These are phyloP conservation scores for Psilocybe tampanensis DNA, from an alignment of 768 basidiomycete genomes.

Conservation along the genomic window DNA sequence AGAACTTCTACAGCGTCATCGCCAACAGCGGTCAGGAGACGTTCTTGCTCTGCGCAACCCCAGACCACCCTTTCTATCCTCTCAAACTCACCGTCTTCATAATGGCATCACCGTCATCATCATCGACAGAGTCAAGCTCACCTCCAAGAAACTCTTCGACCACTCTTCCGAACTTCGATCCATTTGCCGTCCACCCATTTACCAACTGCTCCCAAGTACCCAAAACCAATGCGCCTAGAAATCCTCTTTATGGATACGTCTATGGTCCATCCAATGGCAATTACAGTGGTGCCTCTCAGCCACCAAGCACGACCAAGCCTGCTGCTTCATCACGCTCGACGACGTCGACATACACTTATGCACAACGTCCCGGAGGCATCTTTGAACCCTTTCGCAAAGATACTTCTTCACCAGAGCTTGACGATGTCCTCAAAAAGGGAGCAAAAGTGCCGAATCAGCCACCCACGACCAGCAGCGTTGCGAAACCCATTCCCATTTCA, in stretches of 20 bases:
- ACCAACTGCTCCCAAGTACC: conserved; percentile 28
- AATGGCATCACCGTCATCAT: conserved; percentile 19
- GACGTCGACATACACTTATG: conserved; percentile 5
- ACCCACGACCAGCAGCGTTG: neutral
- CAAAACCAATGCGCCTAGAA: conserved; percentile 4
- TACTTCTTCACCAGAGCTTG: conserved; percentile 21
- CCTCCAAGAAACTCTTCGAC: conserved; percentile 12
- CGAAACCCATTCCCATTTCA: conserved; percentile 7
- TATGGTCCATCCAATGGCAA: conserved; percentile 11
- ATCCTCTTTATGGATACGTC: conserved; percentile 13
- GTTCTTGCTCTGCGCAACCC: neutral
- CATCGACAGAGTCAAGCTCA: conserved; percentile 23
- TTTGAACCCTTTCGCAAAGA: conserved; percentile 20
- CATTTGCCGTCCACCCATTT: conserved; percentile 32
- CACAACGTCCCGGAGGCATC: conserved; percentile 8
- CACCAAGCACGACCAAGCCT: neutral
- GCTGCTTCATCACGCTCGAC: conserved; percentile 7
- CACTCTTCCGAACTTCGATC: conserved; percentile 28
- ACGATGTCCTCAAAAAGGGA: conserved; percentile 14
- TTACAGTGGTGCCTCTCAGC: conserved; percentile 4
- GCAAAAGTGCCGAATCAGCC: neutral
- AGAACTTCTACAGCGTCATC: neutral
- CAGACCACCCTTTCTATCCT: neutral
- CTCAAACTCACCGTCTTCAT: too few species aligned
- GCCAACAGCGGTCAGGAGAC: neutral